phyloP scores from a whole-genome alignment of 78 protist genomes.

The Dictyostelium citrinum region DNA sequence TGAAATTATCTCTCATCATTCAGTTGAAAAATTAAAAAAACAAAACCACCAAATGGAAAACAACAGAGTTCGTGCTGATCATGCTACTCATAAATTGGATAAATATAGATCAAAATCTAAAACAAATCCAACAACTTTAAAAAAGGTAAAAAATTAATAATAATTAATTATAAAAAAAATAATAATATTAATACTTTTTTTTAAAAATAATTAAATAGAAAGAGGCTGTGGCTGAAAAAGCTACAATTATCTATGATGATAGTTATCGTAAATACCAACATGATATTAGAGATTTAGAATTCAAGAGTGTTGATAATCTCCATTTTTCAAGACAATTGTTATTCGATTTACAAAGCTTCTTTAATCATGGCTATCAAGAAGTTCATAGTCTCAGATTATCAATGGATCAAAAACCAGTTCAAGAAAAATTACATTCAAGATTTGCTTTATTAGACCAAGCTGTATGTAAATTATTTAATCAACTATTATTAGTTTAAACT shows the following conservation, averaged over 20 bases:
- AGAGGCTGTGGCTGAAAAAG: neutral
- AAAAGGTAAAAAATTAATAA: neutral
- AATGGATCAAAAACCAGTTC: neutral
- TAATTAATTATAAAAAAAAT: neutral
- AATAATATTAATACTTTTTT: neutral
- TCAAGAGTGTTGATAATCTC: neutral
- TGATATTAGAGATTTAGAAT: neutral
- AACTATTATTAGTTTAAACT: neutral
- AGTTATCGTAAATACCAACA: neutral
- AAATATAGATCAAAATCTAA: neutral
- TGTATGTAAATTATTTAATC: neutral
- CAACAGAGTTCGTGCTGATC: neutral
- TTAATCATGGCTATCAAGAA: neutral
- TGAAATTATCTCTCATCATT: neutral
- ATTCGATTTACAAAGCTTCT: neutral
- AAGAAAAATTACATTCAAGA: constrained; percentile 7
- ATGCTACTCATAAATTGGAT: neutral
- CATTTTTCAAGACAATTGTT: neutral
- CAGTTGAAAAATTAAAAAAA: constrained; percentile 7
- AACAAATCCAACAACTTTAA: constrained; percentile 18
- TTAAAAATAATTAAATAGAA: neutral
- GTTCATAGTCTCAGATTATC: neutral
- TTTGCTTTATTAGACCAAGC: neutral
- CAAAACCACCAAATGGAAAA: neutral
- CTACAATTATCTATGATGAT: neutral